These are phyloP conservation scores for Geranomyces variabilis DNA, from an alignment of 192 early-diverging fungal genomes.

Conservation along the genomic window DNA sequence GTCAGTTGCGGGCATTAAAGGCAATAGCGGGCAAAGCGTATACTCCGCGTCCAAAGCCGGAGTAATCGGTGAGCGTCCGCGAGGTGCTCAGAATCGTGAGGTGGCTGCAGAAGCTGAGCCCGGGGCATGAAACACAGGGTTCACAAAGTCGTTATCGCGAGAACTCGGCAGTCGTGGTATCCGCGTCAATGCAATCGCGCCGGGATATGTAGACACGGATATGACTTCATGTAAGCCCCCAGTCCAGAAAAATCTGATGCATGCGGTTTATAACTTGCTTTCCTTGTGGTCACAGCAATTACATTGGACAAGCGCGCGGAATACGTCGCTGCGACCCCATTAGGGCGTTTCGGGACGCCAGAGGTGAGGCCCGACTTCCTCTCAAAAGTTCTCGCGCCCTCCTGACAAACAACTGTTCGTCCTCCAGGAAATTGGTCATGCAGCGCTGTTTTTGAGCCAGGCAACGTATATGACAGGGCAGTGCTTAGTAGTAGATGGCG, in stretches of 20 bases:
- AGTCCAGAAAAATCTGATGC: background rate
- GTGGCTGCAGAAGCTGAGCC: no score
- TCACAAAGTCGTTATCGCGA: constrained; percentile 80
- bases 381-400: no score
- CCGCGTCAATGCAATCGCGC: constrained; percentile 81
- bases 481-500: constrained; percentile 49
- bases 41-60: constrained; percentile 90
- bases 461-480: constrained; percentile 67
- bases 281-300: constrained; percentile 35
- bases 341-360: constrained; percentile 60
- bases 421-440: constrained; percentile 59
- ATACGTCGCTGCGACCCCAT: constrained; percentile 50
- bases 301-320: constrained; percentile 39
- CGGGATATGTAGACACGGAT: constrained; percentile 85
- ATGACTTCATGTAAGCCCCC: constrained; percentile 63
- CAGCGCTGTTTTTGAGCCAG: constrained; percentile 60
- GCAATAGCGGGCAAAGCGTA: constrained; percentile 71
- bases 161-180: constrained; percentile 75
- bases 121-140: constrained; percentile 64
- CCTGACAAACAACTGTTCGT: background rate
- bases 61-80: constrained; percentile 61
- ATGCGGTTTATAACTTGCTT: background rate
- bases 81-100: no score
- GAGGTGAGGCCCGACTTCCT: constrained; percentile 32
- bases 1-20: constrained; percentile 75